These are phyloP conservation scores for Kurtzmaniella fragi DNA, from an alignment of 805 yeast genomes.

Conservation along the genomic window DNA sequence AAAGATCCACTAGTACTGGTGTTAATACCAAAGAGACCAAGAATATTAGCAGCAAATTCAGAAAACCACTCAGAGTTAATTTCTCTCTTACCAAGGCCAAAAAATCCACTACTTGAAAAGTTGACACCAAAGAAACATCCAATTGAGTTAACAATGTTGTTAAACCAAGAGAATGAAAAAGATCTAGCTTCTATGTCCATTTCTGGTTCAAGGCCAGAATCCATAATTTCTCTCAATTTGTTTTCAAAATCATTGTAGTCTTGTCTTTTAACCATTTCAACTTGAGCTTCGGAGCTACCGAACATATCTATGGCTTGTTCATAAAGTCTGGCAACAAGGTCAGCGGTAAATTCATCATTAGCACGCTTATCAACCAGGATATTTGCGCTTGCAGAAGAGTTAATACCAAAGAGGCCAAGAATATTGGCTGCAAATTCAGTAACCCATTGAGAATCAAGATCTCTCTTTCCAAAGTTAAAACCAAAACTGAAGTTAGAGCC, in stretches of 20 bases:
- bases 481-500: constrained; percentile 5
- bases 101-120: not conserved
- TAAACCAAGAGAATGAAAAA: not conserved
- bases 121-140: constrained; percentile 1
- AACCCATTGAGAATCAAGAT: constrained; percentile 6
- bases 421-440: constrained; percentile 11
- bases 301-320: constrained; percentile 6
- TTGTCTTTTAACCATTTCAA: constrained; percentile 11
- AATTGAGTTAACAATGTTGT: not conserved
- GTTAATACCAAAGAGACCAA: constrained; percentile 7
- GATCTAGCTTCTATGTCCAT: not conserved
- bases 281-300: constrained; percentile 9
- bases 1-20: constrained; percentile 6
- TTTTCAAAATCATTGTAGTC: not conserved
- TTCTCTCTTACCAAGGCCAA: constrained; percentile 5
- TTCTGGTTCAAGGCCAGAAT: constrained; percentile 1
- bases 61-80: constrained; percentile 6
- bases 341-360: constrained; percentile 6
- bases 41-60: constrained; percentile 3
- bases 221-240: constrained; percentile 1
- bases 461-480: constrained; percentile 1
- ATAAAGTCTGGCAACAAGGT: constrained; percentile 6
- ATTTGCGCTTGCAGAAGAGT: constrained; percentile 5
- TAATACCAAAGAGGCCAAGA: constrained; percentile 8
- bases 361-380: constrained; percentile 6